Evolutionary conservation across 192 early-diverging fungal species (phyloP).

Genomic region (Phlyctochytrium bullatum): DNA sequence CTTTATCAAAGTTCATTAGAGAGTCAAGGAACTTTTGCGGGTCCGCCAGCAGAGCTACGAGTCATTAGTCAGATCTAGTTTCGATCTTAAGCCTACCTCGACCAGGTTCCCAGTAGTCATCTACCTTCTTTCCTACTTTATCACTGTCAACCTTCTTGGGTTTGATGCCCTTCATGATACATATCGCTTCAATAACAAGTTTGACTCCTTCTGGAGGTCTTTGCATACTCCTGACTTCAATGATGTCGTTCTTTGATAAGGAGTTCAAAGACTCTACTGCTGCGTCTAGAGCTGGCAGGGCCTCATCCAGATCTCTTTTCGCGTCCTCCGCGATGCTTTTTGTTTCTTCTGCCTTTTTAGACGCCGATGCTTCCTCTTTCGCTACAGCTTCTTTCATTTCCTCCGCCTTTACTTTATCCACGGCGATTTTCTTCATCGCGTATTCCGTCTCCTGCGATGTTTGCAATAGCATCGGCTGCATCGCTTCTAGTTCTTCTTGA

Average conservation of each 20-base stretch:
- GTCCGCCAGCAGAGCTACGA: conserved; percentile 41
- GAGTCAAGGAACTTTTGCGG: conserved; percentile 63
- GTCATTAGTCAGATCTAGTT: neutral
- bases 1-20: conserved; percentile 62
- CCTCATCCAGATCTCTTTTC: conserved; percentile 59
- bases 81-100: conserved; percentile 3
- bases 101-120: conserved; percentile 58
- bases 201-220: conserved; percentile 64
- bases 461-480: conserved; percentile 64
- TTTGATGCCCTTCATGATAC: conserved; percentile 63
- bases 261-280: conserved; percentile 62
- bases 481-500: conserved; percentile 61
- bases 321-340: conserved; percentile 61
- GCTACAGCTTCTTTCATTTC: conserved; percentile 56
- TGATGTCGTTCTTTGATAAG: conserved; percentile 60
- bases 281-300: conserved; percentile 57
- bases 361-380: conserved; percentile 51
- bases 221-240: conserved; percentile 62
- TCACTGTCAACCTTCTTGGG: conserved; percentile 64
- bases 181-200: conserved; percentile 63
- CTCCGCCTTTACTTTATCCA: conserved; percentile 59
- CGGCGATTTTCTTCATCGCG: conserved; percentile 63
- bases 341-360: conserved; percentile 64
- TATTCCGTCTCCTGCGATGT: conserved; percentile 61
- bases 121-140: conserved; percentile 59